A percentile compares a stretch with the other conserved stretches of the same genome.
phyloP scores from a whole-genome alignment of 345 rosid genomes.

The Populus tremula region DNA sequence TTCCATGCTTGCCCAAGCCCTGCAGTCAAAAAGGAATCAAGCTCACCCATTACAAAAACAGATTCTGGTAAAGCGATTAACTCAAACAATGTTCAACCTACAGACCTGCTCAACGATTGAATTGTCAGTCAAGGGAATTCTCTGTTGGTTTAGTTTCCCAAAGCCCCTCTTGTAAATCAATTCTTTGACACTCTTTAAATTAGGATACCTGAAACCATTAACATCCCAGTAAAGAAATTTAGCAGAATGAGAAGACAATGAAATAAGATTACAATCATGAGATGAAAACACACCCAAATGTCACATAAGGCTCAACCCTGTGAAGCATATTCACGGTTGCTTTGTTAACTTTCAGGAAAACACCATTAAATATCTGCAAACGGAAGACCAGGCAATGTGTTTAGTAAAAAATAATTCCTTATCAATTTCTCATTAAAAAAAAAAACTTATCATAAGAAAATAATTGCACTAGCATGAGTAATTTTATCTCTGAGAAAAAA shows the following conservation, averaged over 20 bases:
- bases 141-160: conserved; percentile 66
- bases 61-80: background rate
- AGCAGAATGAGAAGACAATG: background rate
- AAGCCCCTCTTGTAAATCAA: conserved; percentile 79
- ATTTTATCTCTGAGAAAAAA: background rate
- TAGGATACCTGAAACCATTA: conserved; percentile 53
- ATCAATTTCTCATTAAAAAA: background rate
- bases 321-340: conserved; percentile 74
- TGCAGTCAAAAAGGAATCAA: conserved; percentile 13
- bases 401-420: background rate
- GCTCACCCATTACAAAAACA: background rate
- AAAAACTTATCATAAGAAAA: background rate
- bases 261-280: background rate
- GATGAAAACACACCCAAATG: conserved; percentile 57
- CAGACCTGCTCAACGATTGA: conserved; percentile 57
- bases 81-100: background rate
- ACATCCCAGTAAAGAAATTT: background rate
- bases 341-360: conserved; percentile 71
- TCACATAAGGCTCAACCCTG: conserved; percentile 81
- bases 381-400: background rate
- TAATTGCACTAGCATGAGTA: background rate
- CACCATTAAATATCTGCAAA: conserved; percentile 77
- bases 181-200: conserved; percentile 72
- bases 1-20: conserved; percentile 69
- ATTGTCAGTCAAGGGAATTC: conserved; percentile 66